Percentiles rank a stretch among this genome's conserved stretches.
Conservation (phyloP, 257 asterid genomes). For the Verbascum thapsus region DNA sequence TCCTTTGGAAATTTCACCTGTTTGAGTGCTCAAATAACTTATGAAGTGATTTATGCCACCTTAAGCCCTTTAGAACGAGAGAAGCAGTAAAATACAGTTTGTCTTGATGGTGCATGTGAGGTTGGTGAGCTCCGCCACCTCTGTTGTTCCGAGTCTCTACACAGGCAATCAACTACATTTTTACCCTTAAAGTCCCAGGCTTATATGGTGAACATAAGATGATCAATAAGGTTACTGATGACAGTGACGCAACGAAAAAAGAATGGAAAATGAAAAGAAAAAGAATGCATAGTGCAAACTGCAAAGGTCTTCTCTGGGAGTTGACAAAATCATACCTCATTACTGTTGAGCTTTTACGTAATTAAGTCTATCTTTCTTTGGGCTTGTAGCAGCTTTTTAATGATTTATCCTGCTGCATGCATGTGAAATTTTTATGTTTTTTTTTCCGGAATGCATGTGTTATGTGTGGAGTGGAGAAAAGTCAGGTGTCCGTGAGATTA, state of each 20-base stretch:
- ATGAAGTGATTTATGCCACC: background rate
- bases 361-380: background rate
- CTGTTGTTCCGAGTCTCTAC: background rate
- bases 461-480: background rate
- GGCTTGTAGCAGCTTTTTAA: slow-evolving; percentile 8
- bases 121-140: background rate
- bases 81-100: too few species aligned
- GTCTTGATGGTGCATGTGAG: too few species aligned
- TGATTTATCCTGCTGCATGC: slow-evolving; percentile 13
- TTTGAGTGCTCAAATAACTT: slow-evolving; percentile 16
- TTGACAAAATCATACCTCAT: slow-evolving; percentile 9
- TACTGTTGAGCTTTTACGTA: slow-evolving; percentile 11
- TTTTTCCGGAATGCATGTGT: background rate
- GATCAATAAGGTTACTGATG: background rate
- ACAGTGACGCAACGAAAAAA: background rate
- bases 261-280: background rate
- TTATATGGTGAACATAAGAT: background rate
- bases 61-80: slow-evolving; percentile 5
- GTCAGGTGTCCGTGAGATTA: slow-evolving; percentile 1
- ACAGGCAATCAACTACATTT: background rate
- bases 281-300: background rate
- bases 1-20: background rate
- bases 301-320: slow-evolving; percentile 2
- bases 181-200: background rate
- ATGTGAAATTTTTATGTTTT: slow-evolving; percentile 9